These are phyloP conservation scores for Ostreobium quekettii DNA, from an alignment of 139 green algal species.

Conservation along the genomic window DNA sequence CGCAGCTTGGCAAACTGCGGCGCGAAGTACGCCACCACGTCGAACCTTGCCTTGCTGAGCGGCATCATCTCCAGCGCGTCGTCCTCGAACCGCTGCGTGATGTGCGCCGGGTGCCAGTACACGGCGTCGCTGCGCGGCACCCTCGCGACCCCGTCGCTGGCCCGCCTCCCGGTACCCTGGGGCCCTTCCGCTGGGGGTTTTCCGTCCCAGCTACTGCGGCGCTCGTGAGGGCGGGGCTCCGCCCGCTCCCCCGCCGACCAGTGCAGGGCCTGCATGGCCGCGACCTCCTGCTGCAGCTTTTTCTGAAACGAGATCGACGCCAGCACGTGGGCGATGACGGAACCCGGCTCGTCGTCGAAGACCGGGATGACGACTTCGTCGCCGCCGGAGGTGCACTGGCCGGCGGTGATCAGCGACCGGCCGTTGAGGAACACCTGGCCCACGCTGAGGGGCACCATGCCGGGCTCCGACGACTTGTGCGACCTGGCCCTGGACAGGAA, in stretches of 20 bases:
- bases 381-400: slow-evolving; percentile 23
- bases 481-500: too few relatives aligned
- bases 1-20: slow-evolving; percentile 80
- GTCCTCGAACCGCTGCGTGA: slow-evolving; percentile 14
- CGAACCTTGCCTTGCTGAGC: slow-evolving; percentile 27
- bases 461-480: not conserved
- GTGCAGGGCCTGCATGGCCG: slow-evolving; percentile 15
- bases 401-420: not conserved
- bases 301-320: slow-evolving; percentile 48
- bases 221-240: too few relatives aligned
- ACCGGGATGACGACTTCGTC: slow-evolving; percentile 47
- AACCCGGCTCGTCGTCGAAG: slow-evolving; percentile 69
- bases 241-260: not conserved
- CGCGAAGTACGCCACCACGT: slow-evolving; percentile 68
- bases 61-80: slow-evolving; percentile 18
- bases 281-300: slow-evolving; percentile 40
- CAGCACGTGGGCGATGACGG: slow-evolving; percentile 69
- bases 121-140: too few relatives aligned
- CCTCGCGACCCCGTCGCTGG: too few relatives aligned
- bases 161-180: too few relatives aligned
- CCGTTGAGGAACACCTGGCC: not conserved
- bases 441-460: not conserved
- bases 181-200: too few relatives aligned
- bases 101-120: too few relatives aligned
- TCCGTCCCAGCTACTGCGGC: too few relatives aligned